phyloP scores from a whole-genome alignment of 441 rosid species.

The Omphalea diandra region DNA sequence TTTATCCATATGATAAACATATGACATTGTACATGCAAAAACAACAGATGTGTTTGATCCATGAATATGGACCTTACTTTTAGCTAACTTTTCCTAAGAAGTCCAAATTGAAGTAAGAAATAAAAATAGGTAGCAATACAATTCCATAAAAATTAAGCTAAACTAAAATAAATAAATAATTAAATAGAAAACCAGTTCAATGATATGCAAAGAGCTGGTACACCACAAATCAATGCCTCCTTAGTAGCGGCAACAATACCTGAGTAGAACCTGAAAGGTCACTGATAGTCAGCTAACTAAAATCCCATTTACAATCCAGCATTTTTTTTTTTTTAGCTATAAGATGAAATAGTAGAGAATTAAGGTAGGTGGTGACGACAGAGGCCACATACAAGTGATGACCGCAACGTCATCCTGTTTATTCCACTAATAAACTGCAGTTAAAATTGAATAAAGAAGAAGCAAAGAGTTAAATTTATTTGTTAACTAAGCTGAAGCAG shows the following conservation, averaged over 20 bases:
- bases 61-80: neutral
- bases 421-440: conserved; percentile 85
- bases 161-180: neutral
- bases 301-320: too few species aligned
- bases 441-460: neutral
- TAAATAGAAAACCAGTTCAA: conserved; percentile 63
- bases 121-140: neutral
- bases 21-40: neutral
- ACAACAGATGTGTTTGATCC: neutral
- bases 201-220: conserved; percentile 78
- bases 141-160: neutral
- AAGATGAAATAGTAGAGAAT: too few species aligned
- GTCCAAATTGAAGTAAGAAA: conserved; percentile 17
- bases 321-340: too few species aligned
- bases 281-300: neutral
- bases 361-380: too few species aligned
- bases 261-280: conserved; percentile 57
- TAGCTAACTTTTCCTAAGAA: conserved; percentile 29
- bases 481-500: neutral
- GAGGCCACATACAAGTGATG: conserved; percentile 54
- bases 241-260: conserved; percentile 82
- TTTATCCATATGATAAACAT: neutral
- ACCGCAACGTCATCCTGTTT: conserved; percentile 77
- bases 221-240: conserved; percentile 78
- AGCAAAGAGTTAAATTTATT: neutral